phyloP scores from a whole-genome alignment of 306 rosid species.

The Cicer pinnatifidum region DNA sequence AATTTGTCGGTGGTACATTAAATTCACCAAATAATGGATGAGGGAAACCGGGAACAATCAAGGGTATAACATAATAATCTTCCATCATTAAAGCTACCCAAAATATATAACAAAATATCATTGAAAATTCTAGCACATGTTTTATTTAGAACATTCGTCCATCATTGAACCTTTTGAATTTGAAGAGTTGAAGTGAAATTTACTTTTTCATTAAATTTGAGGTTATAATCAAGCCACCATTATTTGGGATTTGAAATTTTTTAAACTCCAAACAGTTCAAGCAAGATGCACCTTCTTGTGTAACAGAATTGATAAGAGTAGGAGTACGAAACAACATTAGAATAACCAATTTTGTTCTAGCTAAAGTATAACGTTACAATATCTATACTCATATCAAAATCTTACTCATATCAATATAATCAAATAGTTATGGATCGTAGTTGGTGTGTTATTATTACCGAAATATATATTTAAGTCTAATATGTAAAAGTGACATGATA shows the following conservation, averaged over 20 bases:
- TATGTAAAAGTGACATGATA: too few species aligned
- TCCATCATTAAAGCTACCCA: background rate
- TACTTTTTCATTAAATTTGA: slow-evolving; percentile 34
- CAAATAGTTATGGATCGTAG: too few species aligned
- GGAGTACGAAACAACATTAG: too few species aligned
- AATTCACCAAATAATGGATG: slow-evolving; percentile 60
- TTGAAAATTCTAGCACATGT: slow-evolving; percentile 53
- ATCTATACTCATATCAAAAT: too few species aligned
- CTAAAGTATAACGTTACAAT: too few species aligned
- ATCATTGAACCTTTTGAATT: slow-evolving; percentile 42
- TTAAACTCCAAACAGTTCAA: slow-evolving; percentile 48
- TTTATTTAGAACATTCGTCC: slow-evolving; percentile 52
- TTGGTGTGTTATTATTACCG: too few species aligned
- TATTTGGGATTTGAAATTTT: background rate
- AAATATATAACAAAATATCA: slow-evolving; percentile 54
- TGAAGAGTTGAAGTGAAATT: slow-evolving; percentile 51
- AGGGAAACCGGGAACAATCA: slow-evolving; percentile 50
- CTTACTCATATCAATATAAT: too few species aligned
- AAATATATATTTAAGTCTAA: too few species aligned
- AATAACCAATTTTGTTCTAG: too few species aligned
- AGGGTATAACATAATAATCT: background rate
- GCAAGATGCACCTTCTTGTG: slow-evolving; percentile 53
- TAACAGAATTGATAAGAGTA: too few species aligned
- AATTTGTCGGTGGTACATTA: slow-evolving; percentile 32
- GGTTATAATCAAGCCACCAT: slow-evolving; percentile 44